Percentiles rank a stretch among this genome's conserved stretches.
phyloP scores from a whole-genome alignment of 2,329 filamentous ascomycete species.

The Incumbomyces lentus region DNA sequence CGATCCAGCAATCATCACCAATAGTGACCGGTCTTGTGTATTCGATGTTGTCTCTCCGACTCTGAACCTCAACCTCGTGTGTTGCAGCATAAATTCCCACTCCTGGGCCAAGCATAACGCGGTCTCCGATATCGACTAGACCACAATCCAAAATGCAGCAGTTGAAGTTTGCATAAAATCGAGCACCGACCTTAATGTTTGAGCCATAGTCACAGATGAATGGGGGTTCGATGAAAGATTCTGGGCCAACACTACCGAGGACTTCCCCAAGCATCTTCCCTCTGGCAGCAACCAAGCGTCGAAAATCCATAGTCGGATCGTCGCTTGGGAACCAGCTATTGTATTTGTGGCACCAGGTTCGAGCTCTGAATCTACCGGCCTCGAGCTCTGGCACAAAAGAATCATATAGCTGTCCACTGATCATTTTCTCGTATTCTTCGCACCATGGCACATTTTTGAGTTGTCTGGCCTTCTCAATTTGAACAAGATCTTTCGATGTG shows the following conservation, averaged over 20 bases:
- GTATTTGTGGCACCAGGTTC: slow-evolving; percentile 43
- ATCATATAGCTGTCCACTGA: slow-evolving; percentile 22
- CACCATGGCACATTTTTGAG: slow-evolving; percentile 19
- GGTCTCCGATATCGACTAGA: slow-evolving; percentile 42
- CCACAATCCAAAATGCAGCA: slow-evolving; percentile 39
- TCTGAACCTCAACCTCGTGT: slow-evolving; percentile 42
- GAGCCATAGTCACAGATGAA: slow-evolving; percentile 53
- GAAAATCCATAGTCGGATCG: slow-evolving; percentile 30
- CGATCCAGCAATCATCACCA: slow-evolving; percentile 35
- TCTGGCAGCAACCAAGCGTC: slow-evolving; percentile 31
- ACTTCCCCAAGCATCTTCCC: slow-evolving; percentile 42
- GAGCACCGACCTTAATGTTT: slow-evolving; percentile 51
- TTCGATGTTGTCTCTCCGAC: slow-evolving; percentile 39
- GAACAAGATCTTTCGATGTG: slow-evolving; percentile 8
- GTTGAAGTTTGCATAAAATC: slow-evolving; percentile 45
- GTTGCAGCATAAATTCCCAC: slow-evolving; percentile 44
- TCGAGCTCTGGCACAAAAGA: slow-evolving; percentile 11
- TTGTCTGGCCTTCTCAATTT: slow-evolving; percentile 7
- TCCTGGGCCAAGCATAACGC: slow-evolving; percentile 44
- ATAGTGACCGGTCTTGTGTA: slow-evolving; percentile 40
- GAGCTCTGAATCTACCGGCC: slow-evolving; percentile 9
- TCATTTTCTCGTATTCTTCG: slow-evolving; percentile 23
- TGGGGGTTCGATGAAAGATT: slow-evolving; percentile 29
- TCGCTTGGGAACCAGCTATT: slow-evolving; percentile 43
- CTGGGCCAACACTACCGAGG: slow-evolving; percentile 38